These are phyloP conservation scores for Gloeostereum incarnatum DNA, from an alignment of 768 basidiomycete genomes.

Conservation along the genomic window DNA sequence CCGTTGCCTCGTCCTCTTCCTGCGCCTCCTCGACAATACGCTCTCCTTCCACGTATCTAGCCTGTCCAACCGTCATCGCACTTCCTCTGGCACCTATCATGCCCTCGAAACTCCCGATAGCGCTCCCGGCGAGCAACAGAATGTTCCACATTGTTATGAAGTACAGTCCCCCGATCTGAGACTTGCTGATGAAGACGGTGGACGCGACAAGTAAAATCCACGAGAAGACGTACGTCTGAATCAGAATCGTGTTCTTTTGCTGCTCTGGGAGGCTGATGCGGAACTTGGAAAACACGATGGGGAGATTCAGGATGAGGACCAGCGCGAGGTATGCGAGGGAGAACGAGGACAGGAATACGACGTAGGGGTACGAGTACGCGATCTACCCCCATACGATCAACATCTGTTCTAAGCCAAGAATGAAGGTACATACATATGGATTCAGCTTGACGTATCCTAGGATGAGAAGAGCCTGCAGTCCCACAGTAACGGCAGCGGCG, in stretches of 20 bases:
- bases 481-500: conserved; percentile 34
- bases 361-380: conserved; percentile 46
- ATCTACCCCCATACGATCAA: conserved; percentile 33
- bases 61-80: not conserved
- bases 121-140: conserved; percentile 29
- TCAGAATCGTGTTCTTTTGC: conserved; percentile 40
- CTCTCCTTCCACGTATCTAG: conserved; percentile 9
- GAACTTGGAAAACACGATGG: conserved; percentile 21
- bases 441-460: conserved; percentile 45
- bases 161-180: conserved; percentile 44
- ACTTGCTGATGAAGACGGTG: conserved; percentile 31
- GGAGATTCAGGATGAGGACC: conserved; percentile 29
- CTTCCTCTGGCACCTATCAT: conserved; percentile 10
- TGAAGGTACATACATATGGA: conserved; percentile 41
- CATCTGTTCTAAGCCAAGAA: not conserved
- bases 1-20: conserved; percentile 26
- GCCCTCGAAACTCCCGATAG: conserved; percentile 27
- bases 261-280: conserved; percentile 23
- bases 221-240: conserved; percentile 47
- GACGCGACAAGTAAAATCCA: conserved; percentile 49
- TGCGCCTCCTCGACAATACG: conserved; percentile 8
- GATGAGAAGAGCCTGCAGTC: conserved; percentile 37
- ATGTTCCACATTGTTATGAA: conserved; percentile 48
- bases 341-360: conserved; percentile 39
- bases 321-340: conserved; percentile 40